Evolutionary conservation across 106 monocot genomes (phyloP), one percentile per base, ranked within the genome.

Genomic region (Dioscorea zingiberensis): DNA sequence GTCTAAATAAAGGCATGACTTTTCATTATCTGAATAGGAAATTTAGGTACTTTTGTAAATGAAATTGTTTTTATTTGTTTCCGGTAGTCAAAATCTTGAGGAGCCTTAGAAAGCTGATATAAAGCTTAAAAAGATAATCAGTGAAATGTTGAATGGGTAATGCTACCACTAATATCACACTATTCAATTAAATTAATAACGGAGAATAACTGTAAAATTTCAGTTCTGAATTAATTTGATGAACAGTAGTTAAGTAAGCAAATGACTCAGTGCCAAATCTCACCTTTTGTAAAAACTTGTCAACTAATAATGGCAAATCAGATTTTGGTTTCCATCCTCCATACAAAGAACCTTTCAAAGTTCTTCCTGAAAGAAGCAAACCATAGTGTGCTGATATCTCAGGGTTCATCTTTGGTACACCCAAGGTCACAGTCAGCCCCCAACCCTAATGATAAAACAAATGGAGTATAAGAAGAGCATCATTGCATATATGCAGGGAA

Each of bases 261-360:
- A 38, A 38, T 2, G 6, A 2, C 1, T 6, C 1, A 21, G 59
- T 30, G 2, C 47, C 58, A 32, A 28, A 64, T 47, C 81, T 65
- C 75, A 87, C 94, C 87, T 90, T 83, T 25, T 54, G 72, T 32
- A 78, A 59, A 64, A 85, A 94, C 63, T 90, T 87, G 53, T 84
- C 80, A 7, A 90, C 87, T 32, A 94, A 68, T 15, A 58, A 74
- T 54, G 94, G 94, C 45, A 94, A 85, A 11, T 94, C 94, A 69
- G 94, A 82, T 74, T 94, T 94, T 26, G 94, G 94, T 68, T 71
- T 94, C 94, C 94, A 94, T 70, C 94, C 94, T 73, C 94, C 94
- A 80, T 90, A 94, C 44, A 94, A 64, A 78, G 90, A 85, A 56
- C 94, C 94, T 71, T 90, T 94, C 55, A 94, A 63, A 29, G 94